A percentile compares a stretch with the other conserved stretches of the same genome.
Conservation (phyloP, 345 rosid species). For the Aquilaria malaccensis region DNA sequence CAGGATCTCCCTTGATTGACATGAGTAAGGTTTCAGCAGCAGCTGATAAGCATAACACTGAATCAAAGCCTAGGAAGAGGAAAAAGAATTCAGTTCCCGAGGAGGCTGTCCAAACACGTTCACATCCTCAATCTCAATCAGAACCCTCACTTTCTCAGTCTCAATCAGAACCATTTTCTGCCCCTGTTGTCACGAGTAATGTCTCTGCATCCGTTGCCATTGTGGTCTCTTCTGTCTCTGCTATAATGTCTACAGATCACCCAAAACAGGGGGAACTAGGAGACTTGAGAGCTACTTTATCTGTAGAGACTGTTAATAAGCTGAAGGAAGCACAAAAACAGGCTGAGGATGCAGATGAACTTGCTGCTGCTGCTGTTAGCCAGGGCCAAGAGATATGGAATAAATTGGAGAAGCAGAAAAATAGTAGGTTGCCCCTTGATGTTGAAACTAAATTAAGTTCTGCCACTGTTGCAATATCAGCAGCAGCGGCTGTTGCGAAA, state of each 20-base stretch:
- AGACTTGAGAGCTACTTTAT: constrained; percentile 34
- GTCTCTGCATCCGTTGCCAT: constrained; percentile 32
- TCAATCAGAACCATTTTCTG: constrained; percentile 28
- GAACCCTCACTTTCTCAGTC: constrained; percentile 32
- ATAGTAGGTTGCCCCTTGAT: constrained; percentile 45
- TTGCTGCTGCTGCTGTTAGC: constrained; percentile 73
- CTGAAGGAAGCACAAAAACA: constrained; percentile 64
- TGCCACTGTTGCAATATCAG: constrained; percentile 82
- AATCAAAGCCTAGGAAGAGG: constrained; percentile 67
- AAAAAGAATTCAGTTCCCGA: constrained; percentile 52
- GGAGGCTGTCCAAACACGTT: constrained; percentile 33
- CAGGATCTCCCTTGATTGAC: constrained; percentile 38
- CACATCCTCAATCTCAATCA: constrained; percentile 36
- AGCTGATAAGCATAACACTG: constrained; percentile 45
- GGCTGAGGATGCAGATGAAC: constrained; percentile 79
- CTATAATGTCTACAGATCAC: constrained; percentile 31
- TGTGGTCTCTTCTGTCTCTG: constrained; percentile 33
- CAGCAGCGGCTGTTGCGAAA: constrained; percentile 94
- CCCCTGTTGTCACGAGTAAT: constrained; percentile 33
- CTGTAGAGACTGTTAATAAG: constrained; percentile 56
- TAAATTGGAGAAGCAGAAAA: constrained; percentile 53
- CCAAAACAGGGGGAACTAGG: constrained; percentile 24
- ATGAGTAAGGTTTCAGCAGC: constrained; percentile 32
- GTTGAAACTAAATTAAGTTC: constrained; percentile 64
- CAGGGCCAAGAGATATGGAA: constrained; percentile 68